Evolutionary conservation across 75 land plant species (phyloP), one percentile per base, ranked within the genome.

Genomic region (Ceratopteris richardii): DNA sequence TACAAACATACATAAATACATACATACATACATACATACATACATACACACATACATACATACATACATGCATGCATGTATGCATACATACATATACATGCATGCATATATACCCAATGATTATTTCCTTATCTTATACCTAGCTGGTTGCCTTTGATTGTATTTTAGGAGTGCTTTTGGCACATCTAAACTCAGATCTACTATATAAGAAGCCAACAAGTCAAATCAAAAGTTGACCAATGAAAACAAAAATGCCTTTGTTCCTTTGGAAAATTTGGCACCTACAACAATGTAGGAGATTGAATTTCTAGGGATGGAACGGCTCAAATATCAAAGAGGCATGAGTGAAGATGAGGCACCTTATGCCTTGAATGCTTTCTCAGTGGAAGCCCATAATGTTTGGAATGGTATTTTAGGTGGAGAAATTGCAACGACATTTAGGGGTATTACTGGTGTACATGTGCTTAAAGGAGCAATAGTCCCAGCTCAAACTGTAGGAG

Each of bases 341-440:
- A 64, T 67, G 70, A 50, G 55, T 19, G 56, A 67, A 16, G 67
- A 67, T 20, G 70, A 67, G 25, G 67, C 70, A n/a, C 67, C 67
- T 0, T 67, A 21, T 23, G 20, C 53, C 9, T 44, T 61, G 31
- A 50, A 67, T 39, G 33, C 66, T 11, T 30, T 64, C 16, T 29
- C 66, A 30, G 26, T 23, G 31, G 54, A 23, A 20, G 36, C 26
- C 37, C 37, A 33, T 4, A 33, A 9, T 33, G 37, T 3, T 60
- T 54, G 26, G 33, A 23, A 64, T 39, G 29, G 25, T 28, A 14
- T 23, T 16, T 46, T 21, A n/a, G 4, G 56, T 10, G 23, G 24
- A 4, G 29, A 41, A 31, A 39, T 10, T n/a, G 22, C 54, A 27
- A 67, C 26, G 46, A 25, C 29, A 19, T 29, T 55, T 21, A 37